Evolutionary conservation across 768 basidiomycete genomes (phyloP).

Genomic region (Rhizopogon roseolus): DNA sequence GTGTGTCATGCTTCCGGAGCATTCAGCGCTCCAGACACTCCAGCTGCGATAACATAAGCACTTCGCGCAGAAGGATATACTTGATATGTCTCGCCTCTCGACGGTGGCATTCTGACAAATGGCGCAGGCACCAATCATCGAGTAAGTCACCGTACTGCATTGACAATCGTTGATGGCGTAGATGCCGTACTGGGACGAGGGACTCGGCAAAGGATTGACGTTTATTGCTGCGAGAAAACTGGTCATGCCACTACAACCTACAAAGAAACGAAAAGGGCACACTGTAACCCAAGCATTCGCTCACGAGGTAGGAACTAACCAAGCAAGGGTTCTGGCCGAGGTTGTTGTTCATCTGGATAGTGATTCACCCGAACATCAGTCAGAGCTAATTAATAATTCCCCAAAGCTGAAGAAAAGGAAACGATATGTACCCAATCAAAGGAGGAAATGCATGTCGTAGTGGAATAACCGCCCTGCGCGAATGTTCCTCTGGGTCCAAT

Average conservation of each 20-base stretch:
- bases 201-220: conserved; percentile 34
- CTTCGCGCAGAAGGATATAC: too few species aligned
- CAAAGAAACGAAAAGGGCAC: conserved; percentile 12
- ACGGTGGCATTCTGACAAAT: conserved; percentile 45
- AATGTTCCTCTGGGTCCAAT: not conserved
- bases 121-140: conserved; percentile 53
- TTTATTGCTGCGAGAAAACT: conserved; percentile 26
- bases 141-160: conserved; percentile 55
- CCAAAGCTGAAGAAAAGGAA: not conserved
- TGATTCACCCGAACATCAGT: too few species aligned
- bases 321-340: conserved; percentile 41
- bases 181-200: conserved; percentile 24
- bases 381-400: not conserved
- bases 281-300: conserved; percentile 39
- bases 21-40: conserved; percentile 46
- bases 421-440: not conserved
- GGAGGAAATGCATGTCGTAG: not conserved
- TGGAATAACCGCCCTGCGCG: not conserved
- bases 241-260: conserved; percentile 2
- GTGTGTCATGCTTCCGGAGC: conserved; percentile 30
- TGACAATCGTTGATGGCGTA: conserved; percentile 33
- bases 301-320: conserved; percentile 38
- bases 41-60: conserved; percentile 32
- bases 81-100: conserved; percentile 23
- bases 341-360: conserved; percentile 35